These are phyloP conservation scores for Zancudomyces culisetae DNA, from an alignment of 371 early-diverging fungal genomes.

Conservation along the genomic window DNA sequence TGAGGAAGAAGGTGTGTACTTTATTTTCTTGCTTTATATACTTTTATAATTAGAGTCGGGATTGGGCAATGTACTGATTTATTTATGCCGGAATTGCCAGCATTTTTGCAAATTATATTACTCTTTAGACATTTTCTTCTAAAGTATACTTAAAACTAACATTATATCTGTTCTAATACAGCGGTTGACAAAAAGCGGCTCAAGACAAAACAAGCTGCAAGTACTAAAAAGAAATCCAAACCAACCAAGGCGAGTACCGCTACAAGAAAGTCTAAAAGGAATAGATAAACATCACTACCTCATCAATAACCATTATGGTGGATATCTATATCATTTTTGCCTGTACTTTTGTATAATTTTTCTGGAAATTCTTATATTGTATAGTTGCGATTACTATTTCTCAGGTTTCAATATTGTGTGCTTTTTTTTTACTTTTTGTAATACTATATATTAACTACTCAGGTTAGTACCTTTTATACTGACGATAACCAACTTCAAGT, in stretches of 20 bases:
- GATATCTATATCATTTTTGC: too few relatives aligned
- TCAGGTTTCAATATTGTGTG: too few relatives aligned
- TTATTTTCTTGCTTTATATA: constrained; percentile 6
- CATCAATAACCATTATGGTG: too few relatives aligned
- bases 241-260: neutral
- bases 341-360: too few relatives aligned
- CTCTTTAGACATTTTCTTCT: neutral
- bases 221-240: neutral
- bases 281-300: too few relatives aligned
- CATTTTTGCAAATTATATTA: neutral
- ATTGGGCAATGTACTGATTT: neutral
- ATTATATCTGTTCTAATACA: neutral
- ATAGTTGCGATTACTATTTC: too few relatives aligned
- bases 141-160: neutral
- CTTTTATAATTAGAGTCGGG: constrained; percentile 4
- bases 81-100: neutral
- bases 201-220: neutral
- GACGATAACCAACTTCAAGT: too few relatives aligned
- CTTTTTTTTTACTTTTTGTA: too few relatives aligned
- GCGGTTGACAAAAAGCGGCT: neutral
- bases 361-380: too few relatives aligned
- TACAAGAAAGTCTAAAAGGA: neutral
- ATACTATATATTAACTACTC: too few relatives aligned
- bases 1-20: constrained; percentile 8
- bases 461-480: too few relatives aligned